These are phyloP conservation scores for Oryza punctata DNA, from an alignment of 176 grass and related monocot genomes.

Conservation along the genomic window DNA sequence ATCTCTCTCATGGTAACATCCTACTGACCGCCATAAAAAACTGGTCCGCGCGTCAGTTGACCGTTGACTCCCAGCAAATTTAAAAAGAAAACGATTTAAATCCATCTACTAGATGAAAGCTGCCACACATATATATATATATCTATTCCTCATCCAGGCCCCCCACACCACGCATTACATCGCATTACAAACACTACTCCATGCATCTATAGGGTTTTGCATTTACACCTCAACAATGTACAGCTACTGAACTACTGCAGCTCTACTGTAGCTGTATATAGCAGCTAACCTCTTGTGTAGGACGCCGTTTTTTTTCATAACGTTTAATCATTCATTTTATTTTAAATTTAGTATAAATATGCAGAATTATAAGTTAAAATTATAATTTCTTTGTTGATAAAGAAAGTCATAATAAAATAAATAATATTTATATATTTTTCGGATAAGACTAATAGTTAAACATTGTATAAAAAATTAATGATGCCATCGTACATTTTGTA, in stretches of 20 bases:
- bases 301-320: too few species aligned
- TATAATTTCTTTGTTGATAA: too few species aligned
- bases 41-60: conserved; percentile 17
- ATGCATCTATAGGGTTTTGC: not conserved
- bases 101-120: not conserved
- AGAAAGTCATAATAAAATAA: too few species aligned
- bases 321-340: too few species aligned
- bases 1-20: conserved; percentile 40
- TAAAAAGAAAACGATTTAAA: conserved; percentile 14
- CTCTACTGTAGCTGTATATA: not conserved
- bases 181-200: not conserved
- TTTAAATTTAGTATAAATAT: too few species aligned
- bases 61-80: not conserved
- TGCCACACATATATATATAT: not conserved
- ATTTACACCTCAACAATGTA: not conserved
- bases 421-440: too few species aligned
- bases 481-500: too few species aligned
- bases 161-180: not conserved
- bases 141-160: not conserved
- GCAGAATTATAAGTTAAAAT: too few species aligned
- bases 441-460: too few species aligned
- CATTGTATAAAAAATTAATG: too few species aligned
- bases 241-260: not conserved
- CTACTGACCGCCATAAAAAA: conserved; percentile 55
- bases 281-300: not conserved